Percentiles rank a stretch among this genome's conserved stretches.
phyloP scores from a whole-genome alignment of 192 early-diverging fungal species.

The Backusella mclennaniae region DNA sequence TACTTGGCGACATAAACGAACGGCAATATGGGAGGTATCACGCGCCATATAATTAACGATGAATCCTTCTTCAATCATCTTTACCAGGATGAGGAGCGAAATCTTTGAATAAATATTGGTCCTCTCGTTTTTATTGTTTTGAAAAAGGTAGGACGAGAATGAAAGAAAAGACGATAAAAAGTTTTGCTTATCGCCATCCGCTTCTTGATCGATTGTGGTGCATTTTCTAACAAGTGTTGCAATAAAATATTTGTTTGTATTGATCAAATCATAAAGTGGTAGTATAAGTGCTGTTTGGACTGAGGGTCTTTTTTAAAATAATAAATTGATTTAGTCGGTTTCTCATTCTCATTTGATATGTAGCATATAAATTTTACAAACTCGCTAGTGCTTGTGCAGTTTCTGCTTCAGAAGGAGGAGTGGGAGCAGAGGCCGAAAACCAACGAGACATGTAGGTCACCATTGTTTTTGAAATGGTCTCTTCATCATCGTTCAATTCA shows the following conservation, averaged over 20 bases:
- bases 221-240: conserved; percentile 25
- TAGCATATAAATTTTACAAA: conserved; percentile 13
- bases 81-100: conserved; percentile 39
- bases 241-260: conserved; percentile 43
- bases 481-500: conserved; percentile 47
- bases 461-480: conserved; percentile 20
- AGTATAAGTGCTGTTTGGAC: conserved; percentile 41
- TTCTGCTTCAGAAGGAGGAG: neutral
- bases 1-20: conserved; percentile 43
- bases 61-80: conserved; percentile 43
- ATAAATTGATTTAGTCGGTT: too few species aligned
- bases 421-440: conserved; percentile 11
- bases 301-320: conserved; percentile 38
- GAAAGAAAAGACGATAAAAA: conserved; percentile 41
- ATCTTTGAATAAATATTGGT: conserved; percentile 47
- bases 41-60: conserved; percentile 37
- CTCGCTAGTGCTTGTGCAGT: neutral
- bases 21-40: neutral
- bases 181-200: conserved; percentile 9
- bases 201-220: neutral
- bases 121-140: conserved; percentile 44
- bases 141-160: conserved; percentile 50
- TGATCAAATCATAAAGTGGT: conserved; percentile 47
- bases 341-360: too few species aligned
- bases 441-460: conserved; percentile 20